Conservation (phyloP, 192 early-diverging fungal species). For the Helicostylum pulchrum region DNA sequence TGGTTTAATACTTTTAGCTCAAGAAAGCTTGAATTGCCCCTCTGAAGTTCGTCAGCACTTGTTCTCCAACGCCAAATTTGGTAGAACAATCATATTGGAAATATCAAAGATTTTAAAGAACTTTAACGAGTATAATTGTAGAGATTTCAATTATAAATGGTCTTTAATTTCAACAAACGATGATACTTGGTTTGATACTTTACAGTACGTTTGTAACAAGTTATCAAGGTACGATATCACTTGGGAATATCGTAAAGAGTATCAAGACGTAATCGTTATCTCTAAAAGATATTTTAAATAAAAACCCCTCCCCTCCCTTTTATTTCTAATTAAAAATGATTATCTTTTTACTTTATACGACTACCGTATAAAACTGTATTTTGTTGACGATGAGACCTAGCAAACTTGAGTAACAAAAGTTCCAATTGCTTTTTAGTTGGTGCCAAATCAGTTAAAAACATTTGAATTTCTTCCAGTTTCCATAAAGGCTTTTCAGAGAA, state of each 20-base stretch:
- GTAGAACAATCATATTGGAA: constrained; percentile 25
- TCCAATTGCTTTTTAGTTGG: constrained; percentile 45
- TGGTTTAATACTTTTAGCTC: constrained; percentile 2
- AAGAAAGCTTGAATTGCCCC: constrained; percentile 11
- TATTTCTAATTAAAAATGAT: not conserved
- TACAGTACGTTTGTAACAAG: not conserved
- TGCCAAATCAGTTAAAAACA: constrained; percentile 47
- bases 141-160: not conserved
- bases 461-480: constrained; percentile 43
- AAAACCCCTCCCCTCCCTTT: not conserved
- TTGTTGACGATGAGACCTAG: constrained; percentile 39
- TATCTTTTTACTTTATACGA: constrained; percentile 34
- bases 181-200: constrained; percentile 9
- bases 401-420: constrained; percentile 43
- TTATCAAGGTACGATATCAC: constrained; percentile 15
- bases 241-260: constrained; percentile 20
- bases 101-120: constrained; percentile 20
- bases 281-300: not conserved
- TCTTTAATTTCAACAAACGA: not conserved
- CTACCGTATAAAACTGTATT: constrained; percentile 41
- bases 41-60: constrained; percentile 25
- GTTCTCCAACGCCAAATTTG: constrained; percentile 21
- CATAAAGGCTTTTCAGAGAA: constrained; percentile 45
- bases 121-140: not conserved
- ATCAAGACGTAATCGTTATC: not conserved